Evolutionary conservation across 1,139 yeast genomes (phyloP).

Genomic region (Hansenula sp.): DNA sequence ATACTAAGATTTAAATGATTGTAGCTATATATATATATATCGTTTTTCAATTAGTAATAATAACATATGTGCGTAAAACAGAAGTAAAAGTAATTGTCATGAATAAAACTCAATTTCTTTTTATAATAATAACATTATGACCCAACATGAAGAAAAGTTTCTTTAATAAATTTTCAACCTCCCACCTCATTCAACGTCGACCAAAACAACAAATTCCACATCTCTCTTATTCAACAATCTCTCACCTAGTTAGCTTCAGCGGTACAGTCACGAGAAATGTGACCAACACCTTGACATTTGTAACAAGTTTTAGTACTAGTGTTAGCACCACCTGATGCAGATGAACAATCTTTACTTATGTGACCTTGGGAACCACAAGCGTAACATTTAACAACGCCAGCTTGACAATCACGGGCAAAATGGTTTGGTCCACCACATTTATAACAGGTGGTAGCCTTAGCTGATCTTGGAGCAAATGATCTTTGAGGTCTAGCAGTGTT

Average conservation of each 20-base stretch:
- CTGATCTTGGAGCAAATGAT: conserved; percentile 15
- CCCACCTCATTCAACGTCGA: too few relatives aligned
- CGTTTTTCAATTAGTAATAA: too few relatives aligned
- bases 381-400: conserved; percentile 75
- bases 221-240: not conserved
- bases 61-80: not conserved
- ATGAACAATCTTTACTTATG: conserved; percentile 77
- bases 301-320: conserved; percentile 59
- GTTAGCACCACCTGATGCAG: conserved; percentile 37
- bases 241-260: conserved; percentile 39
- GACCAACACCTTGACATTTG: conserved; percentile 90
- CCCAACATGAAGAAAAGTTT: not conserved
- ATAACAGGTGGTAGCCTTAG: conserved; percentile 65
- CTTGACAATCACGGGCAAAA: conserved; percentile 88
- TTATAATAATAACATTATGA: not conserved
- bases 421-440: conserved; percentile 94
- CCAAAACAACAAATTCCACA: too few relatives aligned
- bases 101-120: not conserved
- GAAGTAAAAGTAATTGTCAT: not conserved
- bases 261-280: conserved; percentile 83
- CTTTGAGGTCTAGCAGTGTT: conserved; percentile 21
- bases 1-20: not conserved
- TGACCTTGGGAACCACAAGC: conserved; percentile 92
- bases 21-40: not conserved
- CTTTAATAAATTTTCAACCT: not conserved